These are phyloP conservation scores for Mycena sp. DNA, from an alignment of 1,284 basidiomycete genomes.

Conservation along the genomic window DNA sequence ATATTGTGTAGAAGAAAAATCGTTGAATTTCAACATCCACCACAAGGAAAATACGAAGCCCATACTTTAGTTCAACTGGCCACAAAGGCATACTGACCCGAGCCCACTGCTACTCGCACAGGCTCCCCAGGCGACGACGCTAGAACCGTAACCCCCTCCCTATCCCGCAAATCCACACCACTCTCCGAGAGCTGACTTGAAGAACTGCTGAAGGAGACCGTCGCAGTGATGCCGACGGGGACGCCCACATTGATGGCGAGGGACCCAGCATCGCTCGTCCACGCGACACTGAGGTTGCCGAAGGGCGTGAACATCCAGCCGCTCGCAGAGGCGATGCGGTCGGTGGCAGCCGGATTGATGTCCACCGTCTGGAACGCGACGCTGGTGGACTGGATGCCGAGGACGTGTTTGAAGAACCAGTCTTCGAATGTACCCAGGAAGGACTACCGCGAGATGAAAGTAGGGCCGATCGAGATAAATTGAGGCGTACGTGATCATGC, in stretches of 20 bases:
- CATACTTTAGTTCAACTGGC: conserved; percentile 10
- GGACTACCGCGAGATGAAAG: conserved; percentile 24
- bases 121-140: not conserved
- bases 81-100: conserved; percentile 19
- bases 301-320: conserved; percentile 41
- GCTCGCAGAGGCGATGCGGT: conserved; percentile 28
- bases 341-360: conserved; percentile 34
- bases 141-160: not conserved
- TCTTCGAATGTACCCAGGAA: conserved; percentile 45
- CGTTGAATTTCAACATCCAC: too few relatives aligned
- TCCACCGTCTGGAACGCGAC: conserved; percentile 37
- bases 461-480: not conserved
- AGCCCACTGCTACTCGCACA: not conserved
- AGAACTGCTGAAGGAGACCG: conserved; percentile 28
- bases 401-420: conserved; percentile 41
- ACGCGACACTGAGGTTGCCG: conserved; percentile 40
- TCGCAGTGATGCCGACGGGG: conserved; percentile 41
- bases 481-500: conserved; percentile 38
- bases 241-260: conserved; percentile 32
- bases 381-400: conserved; percentile 37
- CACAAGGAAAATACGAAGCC: too few relatives aligned
- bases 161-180: conserved; percentile 24
- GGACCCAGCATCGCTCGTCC: conserved; percentile 23
- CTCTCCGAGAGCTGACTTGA: conserved; percentile 24
- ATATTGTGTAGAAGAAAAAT: too few relatives aligned